phyloP scores from a whole-genome alignment of 1,284 basidiomycete genomes.

The Rhodotorula sp. region DNA sequence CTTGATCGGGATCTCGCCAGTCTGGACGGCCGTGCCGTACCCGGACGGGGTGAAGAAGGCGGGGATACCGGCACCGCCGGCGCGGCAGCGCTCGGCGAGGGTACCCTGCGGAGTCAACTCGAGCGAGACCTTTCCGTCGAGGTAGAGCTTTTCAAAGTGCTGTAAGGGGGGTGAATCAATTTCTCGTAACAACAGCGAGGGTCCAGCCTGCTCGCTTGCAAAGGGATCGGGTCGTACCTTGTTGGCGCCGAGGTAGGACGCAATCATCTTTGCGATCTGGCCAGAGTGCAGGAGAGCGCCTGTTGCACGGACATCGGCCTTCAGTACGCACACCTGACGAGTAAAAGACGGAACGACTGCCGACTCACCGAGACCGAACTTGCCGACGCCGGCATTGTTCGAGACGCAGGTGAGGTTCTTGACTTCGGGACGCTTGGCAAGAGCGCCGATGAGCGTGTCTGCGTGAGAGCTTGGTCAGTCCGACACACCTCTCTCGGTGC shows the following conservation, averaged over 20 bases:
- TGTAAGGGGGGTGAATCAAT: slow-evolving; percentile 15
- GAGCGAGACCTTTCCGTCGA: slow-evolving; percentile 74
- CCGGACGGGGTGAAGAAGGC: slow-evolving; percentile 96
- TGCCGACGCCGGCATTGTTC: slow-evolving; percentile 81
- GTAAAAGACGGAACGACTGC: background rate
- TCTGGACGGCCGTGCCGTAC: slow-evolving; percentile 51
- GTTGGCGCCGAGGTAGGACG: slow-evolving; percentile 46
- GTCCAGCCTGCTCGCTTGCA: no score
- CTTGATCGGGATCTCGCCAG: slow-evolving; percentile 50
- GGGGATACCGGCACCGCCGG: slow-evolving; percentile 91
- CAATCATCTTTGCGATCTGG: slow-evolving; percentile 80
- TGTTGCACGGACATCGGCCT: slow-evolving; percentile 46
- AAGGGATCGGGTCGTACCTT: slow-evolving; percentile 26
- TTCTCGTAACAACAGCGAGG: background rate
- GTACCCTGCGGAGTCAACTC: slow-evolving; percentile 90
- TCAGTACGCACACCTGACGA: background rate
- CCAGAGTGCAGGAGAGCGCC: slow-evolving; percentile 73
- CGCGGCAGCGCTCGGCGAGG: slow-evolving; percentile 83
- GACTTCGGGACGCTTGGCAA: slow-evolving; percentile 70
- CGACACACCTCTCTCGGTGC: no score
- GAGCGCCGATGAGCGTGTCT: slow-evolving; percentile 82
- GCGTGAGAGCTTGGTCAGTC: slow-evolving; percentile 24
- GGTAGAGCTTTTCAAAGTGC: slow-evolving; percentile 61
- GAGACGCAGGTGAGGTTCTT: slow-evolving; percentile 75
- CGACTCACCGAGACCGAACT: slow-evolving; percentile 70